These are phyloP conservation scores for Ustilago bromivora DNA, from an alignment of 1,284 basidiomycete species.

Conservation along the genomic window DNA sequence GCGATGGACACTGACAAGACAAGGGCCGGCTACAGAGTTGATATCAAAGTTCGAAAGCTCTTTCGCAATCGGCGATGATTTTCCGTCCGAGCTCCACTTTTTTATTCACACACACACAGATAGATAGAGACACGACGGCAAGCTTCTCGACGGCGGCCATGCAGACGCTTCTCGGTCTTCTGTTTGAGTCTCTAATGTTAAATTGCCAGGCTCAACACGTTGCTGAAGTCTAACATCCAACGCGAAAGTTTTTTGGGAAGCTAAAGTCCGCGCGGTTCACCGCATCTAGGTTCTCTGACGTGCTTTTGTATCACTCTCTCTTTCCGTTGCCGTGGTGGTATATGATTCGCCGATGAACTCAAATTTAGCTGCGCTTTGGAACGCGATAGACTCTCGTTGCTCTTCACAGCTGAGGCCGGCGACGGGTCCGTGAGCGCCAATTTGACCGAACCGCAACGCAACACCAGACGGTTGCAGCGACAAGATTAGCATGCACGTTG, in stretches of 20 bases:
- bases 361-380: conserved; percentile 6
- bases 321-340: not conserved
- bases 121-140: too few species aligned
- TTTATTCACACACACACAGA: too few species aligned
- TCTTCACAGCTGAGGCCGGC: not conserved
- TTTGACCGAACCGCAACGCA: not conserved
- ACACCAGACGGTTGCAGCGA: not conserved
- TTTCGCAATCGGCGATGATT: conserved; percentile 16
- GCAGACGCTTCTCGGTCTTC: not conserved
- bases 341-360: conserved; percentile 13
- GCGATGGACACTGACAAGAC: not conserved
- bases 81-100: not conserved
- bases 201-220: not conserved
- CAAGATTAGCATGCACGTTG: conserved; percentile 2
- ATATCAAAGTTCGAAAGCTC: not conserved
- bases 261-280: conserved; percentile 20
- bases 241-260: not conserved
- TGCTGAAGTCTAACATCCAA: conserved; percentile 5
- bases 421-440: conserved; percentile 3
- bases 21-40: not conserved
- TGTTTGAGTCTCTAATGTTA: not conserved
- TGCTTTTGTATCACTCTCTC: conserved; percentile 7
- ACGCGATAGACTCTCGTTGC: conserved; percentile 6
- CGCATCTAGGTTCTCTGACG: conserved; percentile 10
- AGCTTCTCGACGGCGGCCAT: conserved; percentile 1